Percentiles rank a stretch among this genome's conserved stretches.
phyloP scores from a whole-genome alignment of 1,139 yeast species.

The Candida labiduridarum region DNA sequence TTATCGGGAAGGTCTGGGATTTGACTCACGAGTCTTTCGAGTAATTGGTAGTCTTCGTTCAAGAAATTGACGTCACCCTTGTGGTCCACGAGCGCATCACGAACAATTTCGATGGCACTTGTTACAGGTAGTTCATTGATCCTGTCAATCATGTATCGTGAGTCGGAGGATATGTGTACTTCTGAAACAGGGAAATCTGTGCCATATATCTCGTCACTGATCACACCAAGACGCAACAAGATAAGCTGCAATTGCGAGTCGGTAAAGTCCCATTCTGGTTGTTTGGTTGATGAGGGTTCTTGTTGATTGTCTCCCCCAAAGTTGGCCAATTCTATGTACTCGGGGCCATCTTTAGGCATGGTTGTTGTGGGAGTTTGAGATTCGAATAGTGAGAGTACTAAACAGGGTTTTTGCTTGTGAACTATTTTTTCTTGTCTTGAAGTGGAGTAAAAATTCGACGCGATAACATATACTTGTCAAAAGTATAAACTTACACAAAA shows the following conservation, averaged over 20 bases:
- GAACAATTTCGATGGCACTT: slow-evolving; percentile 35
- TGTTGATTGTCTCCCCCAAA: background rate
- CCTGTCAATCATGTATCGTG: slow-evolving; percentile 33
- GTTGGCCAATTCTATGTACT: slow-evolving; percentile 11
- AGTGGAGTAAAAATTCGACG: background rate
- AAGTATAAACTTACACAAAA: background rate
- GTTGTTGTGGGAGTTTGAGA: background rate
- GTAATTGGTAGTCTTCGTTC: slow-evolving; percentile 36
- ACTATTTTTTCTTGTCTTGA: background rate
- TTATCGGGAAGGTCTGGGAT: slow-evolving; percentile 23
- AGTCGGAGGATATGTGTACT: slow-evolving; percentile 22
- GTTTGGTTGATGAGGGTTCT: background rate
- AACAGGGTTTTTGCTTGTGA: background rate
- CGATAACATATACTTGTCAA: background rate
- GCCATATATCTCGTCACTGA: slow-evolving; percentile 30
- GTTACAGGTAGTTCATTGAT: slow-evolving; percentile 24
- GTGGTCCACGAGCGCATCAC: slow-evolving; percentile 43
- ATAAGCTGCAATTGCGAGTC: slow-evolving; percentile 29
- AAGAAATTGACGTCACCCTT: slow-evolving; percentile 46
- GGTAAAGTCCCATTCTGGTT: slow-evolving; percentile 16
- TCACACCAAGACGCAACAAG: slow-evolving; percentile 32
- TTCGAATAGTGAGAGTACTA: background rate
- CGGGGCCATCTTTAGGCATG: slow-evolving; percentile 4
- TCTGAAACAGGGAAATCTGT: slow-evolving; percentile 16
- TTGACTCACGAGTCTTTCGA: slow-evolving; percentile 31